Base-by-base conservation (phyloP, 106 monocot species). In the Agapanthus africanus region DNA sequence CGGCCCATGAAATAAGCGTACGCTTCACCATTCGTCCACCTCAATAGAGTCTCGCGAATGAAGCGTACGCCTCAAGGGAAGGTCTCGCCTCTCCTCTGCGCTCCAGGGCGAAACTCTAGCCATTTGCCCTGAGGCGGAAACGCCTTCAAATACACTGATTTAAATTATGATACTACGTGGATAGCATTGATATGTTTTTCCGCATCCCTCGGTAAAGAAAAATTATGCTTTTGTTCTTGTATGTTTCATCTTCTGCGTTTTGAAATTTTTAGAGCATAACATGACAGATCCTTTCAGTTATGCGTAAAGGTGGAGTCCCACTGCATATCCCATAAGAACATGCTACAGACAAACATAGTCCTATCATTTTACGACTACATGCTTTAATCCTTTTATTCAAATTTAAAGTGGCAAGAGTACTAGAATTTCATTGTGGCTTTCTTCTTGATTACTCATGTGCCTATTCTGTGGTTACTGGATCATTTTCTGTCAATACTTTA, bases 201-300 rank as follows among this genome's bases (percentile, higher is more conserved):
- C 8, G 22, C 23, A 38, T 61, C 18, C 61, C n/a, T 61, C n/a
- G 30, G 30, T 61, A 0, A 61, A 1, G 4, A 61, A 5, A 35
- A 61, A 36, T 38, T 64, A 64, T 11, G 60, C 14, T 18, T 64
- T 37, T 64, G 13, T 64, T n/a, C n/a, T n/a, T n/a, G n/a, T n/a
- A n/a, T n/a, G 3, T 40, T 39, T n/a, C 11, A 23, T 40, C 8
- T 40, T 62, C 34, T 44, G 11, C 32, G 28, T 37, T 9, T 9
- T 73, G 21, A 16, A 73, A 37, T 50, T 36, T 35, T 22, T 37
- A 63, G 37, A 25, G 8, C 25, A 64, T 40, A 61, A 7, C 31
- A 28, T 59, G 31, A 61, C n/a, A 36, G 35, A 61, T 19, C 4
- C 23, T 35, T 18, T 35, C 11, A 34, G 28, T 28, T 56, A 13